Evolutionary conservation across 805 yeast genomes (phyloP), one percentile per base, ranked within the genome.

Genomic region (Lachancea sp.): DNA sequence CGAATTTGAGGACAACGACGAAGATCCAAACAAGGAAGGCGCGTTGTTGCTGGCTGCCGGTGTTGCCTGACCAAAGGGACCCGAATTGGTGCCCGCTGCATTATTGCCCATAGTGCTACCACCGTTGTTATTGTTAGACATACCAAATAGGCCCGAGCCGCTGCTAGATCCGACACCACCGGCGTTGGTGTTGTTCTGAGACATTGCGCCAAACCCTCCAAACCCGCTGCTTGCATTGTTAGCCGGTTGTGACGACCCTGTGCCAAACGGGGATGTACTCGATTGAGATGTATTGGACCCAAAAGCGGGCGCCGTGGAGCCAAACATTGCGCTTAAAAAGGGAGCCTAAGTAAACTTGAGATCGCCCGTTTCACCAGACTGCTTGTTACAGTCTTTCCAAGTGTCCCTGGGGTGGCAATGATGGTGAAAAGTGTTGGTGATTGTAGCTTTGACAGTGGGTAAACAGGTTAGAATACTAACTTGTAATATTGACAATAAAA

Each of bases 221-320:
- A 62, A 62, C 25, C 67, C 63, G n/a, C 64, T 53, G 22, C 53
- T 58, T 30, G 66, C 57, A 50, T 60, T 61, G 44, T 50, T 53
- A 38, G 57, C 55, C 50, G 53, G 48, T 9, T 32, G 42, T 19
- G 56, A 50, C 33, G 45, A 45, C 32, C 56, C 58, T 47, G 49
- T 55, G 22, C 73, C 74, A 57, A 66, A 68, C 19, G 70, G 45
- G 11, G 71, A 72, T 35, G 71, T 22, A 34, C 48, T 43, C 33
- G 50, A 31, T 20, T 41, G 47, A 39, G 47, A 41, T 39, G 43
- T 45, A 10, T 53, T 44, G n/a, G 57, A 45, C 13, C 63, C 63
- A 44, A 58, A 51, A 35, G 55, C 51, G 13, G 55, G 46, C 31
- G 49, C 46, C 38, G 50, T 47, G 6, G 72, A 69, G 52, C 54